phyloP scores from a whole-genome alignment of 495 filamentous ascomycete species.

The Penicillium paradoxum region DNA sequence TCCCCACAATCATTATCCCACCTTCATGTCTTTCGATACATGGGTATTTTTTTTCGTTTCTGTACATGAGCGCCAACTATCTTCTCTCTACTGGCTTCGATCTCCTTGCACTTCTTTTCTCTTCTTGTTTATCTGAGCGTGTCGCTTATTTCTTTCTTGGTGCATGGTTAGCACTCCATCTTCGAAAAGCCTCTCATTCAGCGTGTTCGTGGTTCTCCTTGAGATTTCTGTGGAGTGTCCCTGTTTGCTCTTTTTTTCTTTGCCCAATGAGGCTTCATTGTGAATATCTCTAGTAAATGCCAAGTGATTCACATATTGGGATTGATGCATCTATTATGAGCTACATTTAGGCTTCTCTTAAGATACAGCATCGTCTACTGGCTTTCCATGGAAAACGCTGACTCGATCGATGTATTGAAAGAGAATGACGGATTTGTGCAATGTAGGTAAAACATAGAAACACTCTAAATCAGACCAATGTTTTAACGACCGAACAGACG shows the following conservation, averaged over 20 bases:
- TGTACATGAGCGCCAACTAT: conserved; percentile 35
- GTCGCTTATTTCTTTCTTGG: background rate
- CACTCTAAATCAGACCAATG: too few species aligned
- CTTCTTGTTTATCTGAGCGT: conserved; percentile 11
- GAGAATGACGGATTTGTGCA: too few species aligned
- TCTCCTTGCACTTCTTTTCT: background rate
- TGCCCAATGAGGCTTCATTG: background rate
- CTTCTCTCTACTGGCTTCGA: conserved; percentile 19
- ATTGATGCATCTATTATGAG: too few species aligned
- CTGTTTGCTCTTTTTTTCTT: background rate
- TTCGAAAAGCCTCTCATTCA: background rate
- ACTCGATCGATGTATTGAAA: too few species aligned
- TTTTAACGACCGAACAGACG: too few species aligned
- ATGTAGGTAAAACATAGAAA: too few species aligned
- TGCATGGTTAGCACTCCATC: conserved; percentile 1
- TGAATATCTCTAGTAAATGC: background rate
- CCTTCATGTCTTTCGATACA: background rate
- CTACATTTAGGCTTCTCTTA: too few species aligned
- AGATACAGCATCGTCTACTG: too few species aligned
- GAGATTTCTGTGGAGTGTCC: background rate
- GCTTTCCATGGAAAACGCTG: too few species aligned
- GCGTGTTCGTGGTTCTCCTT: background rate
- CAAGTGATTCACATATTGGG: conserved; percentile 1
- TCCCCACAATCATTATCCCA: conserved; percentile 10
- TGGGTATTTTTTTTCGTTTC: conserved; percentile 14